Evolutionary conservation across 2,329 filamentous ascomycete genomes (phyloP).

Genomic region (Trichoderma sp.): DNA sequence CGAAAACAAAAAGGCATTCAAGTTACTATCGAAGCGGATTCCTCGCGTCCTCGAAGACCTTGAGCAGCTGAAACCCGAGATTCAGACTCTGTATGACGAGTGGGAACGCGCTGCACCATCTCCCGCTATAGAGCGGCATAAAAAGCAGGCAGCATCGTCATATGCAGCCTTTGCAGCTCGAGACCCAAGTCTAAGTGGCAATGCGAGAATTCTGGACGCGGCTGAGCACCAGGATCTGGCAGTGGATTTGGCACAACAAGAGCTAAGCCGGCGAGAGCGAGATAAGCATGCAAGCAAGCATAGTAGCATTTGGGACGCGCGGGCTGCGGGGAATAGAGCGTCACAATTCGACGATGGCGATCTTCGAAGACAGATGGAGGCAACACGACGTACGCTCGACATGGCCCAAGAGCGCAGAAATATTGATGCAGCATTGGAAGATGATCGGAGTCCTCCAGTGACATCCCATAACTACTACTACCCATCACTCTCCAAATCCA

Average conservation of each 20-base stretch:
- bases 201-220: constrained; percentile 62
- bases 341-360: constrained; percentile 39
- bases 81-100: constrained; percentile 67
- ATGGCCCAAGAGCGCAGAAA: constrained; percentile 29
- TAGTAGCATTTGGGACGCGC: constrained; percentile 51
- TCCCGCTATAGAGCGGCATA: neutral
- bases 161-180: constrained; percentile 50
- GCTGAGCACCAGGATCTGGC: constrained; percentile 72
- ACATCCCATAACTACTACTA: constrained; percentile 48
- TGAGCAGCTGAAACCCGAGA: constrained; percentile 74
- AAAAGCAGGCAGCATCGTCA: neutral
- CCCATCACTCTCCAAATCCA: constrained; percentile 53
- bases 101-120: constrained; percentile 55
- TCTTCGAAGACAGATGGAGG: constrained; percentile 52
- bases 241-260: constrained; percentile 69
- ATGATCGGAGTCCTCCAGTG: constrained; percentile 30
- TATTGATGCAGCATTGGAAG: constrained; percentile 22
- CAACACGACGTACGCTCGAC: constrained; percentile 47
- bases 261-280: constrained; percentile 66
- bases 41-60: constrained; percentile 64
- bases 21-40: constrained; percentile 47
- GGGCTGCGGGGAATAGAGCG: constrained; percentile 21
- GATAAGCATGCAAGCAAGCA: constrained; percentile 55
- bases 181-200: constrained; percentile 60
- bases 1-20: constrained; percentile 62